Evolutionary conservation across 257 asterid genomes (phyloP).

Genomic region (Penstemon eatonii): DNA sequence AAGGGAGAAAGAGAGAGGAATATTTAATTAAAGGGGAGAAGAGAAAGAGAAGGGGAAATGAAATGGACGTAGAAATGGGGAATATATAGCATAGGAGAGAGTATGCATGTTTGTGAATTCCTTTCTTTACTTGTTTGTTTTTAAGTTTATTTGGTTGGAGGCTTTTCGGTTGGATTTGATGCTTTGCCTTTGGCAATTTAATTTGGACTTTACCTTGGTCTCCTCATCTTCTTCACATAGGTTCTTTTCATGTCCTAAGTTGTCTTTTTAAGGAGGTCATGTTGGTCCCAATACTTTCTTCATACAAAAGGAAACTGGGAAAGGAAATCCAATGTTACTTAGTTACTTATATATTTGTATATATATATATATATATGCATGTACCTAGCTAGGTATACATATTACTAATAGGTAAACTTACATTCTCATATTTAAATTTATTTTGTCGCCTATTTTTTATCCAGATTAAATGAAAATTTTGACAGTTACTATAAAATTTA

Average conservation of each 20-base stretch:
- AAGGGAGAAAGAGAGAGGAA: slow-evolving; percentile 8
- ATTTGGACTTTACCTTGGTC: slow-evolving; percentile 23
- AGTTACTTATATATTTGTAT: neutral
- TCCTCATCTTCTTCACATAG: slow-evolving; percentile 29
- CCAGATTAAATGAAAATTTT: no score
- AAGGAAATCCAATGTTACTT: slow-evolving; percentile 28
- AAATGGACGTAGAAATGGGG: slow-evolving; percentile 32
- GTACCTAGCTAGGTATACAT: no score
- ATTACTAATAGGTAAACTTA: no score
- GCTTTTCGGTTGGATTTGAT: slow-evolving; percentile 33
- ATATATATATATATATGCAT: no score
- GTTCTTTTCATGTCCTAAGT: slow-evolving; percentile 28
- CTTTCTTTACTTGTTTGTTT: slow-evolving; percentile 53
- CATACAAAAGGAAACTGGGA: slow-evolving; percentile 37
- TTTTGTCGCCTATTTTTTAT: no score
- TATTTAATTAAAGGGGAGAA: slow-evolving; percentile 18
- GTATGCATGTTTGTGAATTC: slow-evolving; percentile 28
- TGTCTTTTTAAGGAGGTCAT: slow-evolving; percentile 41
- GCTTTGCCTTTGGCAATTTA: slow-evolving; percentile 31
- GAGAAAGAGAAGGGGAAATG: slow-evolving; percentile 40
- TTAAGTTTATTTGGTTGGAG: slow-evolving; percentile 30
- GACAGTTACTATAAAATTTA: no score
- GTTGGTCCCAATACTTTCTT: slow-evolving; percentile 40
- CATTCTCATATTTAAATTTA: no score
- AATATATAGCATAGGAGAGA: slow-evolving; percentile 28